These are phyloP conservation scores for Datisca glomerata DNA, from an alignment of 306 rosid species.

Conservation along the genomic window DNA sequence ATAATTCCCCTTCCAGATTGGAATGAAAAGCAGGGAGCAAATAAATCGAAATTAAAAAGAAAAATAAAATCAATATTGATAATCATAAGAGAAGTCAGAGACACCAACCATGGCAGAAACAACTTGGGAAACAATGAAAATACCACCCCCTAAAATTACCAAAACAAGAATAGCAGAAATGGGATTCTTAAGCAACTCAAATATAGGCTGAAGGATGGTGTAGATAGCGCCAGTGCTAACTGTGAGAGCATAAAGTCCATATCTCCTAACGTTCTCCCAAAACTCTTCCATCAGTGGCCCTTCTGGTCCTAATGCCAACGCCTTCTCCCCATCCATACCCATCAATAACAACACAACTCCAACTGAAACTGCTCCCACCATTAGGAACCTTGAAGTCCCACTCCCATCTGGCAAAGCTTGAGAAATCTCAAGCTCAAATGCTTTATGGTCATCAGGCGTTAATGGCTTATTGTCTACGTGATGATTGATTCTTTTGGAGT, in stretches of 20 bases:
- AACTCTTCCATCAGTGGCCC: conserved; percentile 91
- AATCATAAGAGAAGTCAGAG: conserved; percentile 63
- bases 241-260: conserved; percentile 67
- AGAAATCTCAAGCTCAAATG: background rate
- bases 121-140: conserved; percentile 60
- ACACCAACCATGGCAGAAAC: conserved; percentile 88
- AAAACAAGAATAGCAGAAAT: conserved; percentile 67
- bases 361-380: conserved; percentile 53
- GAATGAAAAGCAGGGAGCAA: too few relatives aligned
- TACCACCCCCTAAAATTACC: conserved; percentile 44
- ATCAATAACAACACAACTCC: conserved; percentile 41
- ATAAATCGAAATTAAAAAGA: too few relatives aligned
- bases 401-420: background rate
- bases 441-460: background rate
- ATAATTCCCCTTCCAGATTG: background rate
- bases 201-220: conserved; percentile 46
- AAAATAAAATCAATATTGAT: conserved; percentile 16
- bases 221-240: conserved; percentile 85
- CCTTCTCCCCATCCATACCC: conserved; percentile 50
- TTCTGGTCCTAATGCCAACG: conserved; percentile 78
- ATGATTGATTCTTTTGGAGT: too few relatives aligned
- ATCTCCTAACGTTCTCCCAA: conserved; percentile 91
- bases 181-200: conserved; percentile 73
- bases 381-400: conserved; percentile 22
- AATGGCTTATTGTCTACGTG: too few relatives aligned